These are phyloP conservation scores for Imleria badia DNA, from an alignment of 768 basidiomycete genomes.

Conservation along the genomic window DNA sequence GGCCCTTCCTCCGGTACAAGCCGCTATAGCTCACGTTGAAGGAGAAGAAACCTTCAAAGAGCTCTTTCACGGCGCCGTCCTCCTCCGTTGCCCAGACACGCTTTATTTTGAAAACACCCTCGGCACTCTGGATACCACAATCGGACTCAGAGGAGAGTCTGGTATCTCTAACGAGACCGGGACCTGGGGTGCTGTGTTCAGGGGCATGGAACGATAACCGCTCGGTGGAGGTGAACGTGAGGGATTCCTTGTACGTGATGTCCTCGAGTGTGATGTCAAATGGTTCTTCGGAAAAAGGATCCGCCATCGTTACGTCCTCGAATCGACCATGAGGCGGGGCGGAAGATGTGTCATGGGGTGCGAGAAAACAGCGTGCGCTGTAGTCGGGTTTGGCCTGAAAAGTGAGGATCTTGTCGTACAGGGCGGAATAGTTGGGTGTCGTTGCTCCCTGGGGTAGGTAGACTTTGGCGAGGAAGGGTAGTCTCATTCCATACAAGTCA, in stretches of 20 bases:
- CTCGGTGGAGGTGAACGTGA: constrained; percentile 31
- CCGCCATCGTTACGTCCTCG: constrained; percentile 23
- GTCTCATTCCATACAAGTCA: constrained; percentile 40
- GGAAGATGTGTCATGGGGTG: constrained; percentile 6
- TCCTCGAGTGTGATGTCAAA: constrained; percentile 31
- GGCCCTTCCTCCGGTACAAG: no score
- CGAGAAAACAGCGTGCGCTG: constrained; percentile 33
- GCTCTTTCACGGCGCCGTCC: no score
- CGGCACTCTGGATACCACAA: constrained; percentile 36
- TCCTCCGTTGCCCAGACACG: constrained; percentile 32
- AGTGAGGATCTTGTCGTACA: constrained; percentile 37
- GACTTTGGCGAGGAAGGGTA: constrained; percentile 35
- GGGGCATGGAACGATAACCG: constrained; percentile 26
- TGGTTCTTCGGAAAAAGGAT: constrained; percentile 37
- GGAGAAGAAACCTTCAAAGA: no score
- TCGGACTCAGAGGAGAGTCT: constrained; percentile 19
- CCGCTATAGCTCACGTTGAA: no score
- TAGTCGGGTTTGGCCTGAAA: constrained; percentile 39
- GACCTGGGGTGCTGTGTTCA: constrained; percentile 18
- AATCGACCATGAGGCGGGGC: no score
- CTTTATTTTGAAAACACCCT: constrained; percentile 36
- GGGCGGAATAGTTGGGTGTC: constrained; percentile 29
- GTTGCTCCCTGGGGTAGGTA: constrained; percentile 31
- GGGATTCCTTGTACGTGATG: constrained; percentile 24
- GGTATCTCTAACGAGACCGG: constrained; percentile 30